phyloP scores from a whole-genome alignment of 2,329 filamentous ascomycete species.

The Colletotrichum euphorbiae region DNA sequence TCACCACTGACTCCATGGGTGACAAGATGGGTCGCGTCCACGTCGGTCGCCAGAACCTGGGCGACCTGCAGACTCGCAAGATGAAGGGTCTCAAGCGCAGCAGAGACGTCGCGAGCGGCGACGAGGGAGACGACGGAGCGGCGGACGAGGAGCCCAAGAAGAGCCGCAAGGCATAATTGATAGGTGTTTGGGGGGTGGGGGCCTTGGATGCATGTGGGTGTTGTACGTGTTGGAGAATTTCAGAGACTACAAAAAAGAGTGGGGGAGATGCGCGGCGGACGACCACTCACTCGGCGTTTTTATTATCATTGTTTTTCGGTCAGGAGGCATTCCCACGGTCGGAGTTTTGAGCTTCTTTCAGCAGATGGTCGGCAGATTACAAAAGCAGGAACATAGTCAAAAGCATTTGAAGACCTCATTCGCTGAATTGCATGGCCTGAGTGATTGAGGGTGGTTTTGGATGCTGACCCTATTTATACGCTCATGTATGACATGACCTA shows the following conservation, averaged over 20 bases:
- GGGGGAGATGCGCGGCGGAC: conserved; percentile 26
- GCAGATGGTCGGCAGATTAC: conserved; percentile 40
- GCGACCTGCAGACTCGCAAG: conserved; percentile 91
- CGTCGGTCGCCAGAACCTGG: conserved; percentile 88
- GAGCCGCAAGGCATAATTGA: conserved; percentile 37
- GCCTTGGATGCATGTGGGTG: not conserved
- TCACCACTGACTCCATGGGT: conserved; percentile 89
- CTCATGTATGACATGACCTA: no score
- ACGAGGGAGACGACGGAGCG: conserved; percentile 60
- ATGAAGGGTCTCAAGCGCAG: conserved; percentile 98
- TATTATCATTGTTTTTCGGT: conserved; percentile 31
- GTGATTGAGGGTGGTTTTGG: no score
- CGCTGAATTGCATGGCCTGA: not conserved
- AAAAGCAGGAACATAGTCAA: conserved; percentile 40
- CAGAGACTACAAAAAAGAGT: conserved; percentile 4
- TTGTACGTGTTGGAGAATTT: not conserved
- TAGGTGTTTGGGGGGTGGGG: not conserved
- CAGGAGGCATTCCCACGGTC: conserved; percentile 36
- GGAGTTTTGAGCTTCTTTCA: conserved; percentile 41
- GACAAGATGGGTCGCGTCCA: conserved; percentile 97
- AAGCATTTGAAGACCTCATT: conserved; percentile 26
- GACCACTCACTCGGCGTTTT: conserved; percentile 32
- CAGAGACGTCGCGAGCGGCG: conserved; percentile 69
- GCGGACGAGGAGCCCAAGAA: conserved; percentile 47
- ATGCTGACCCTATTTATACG: no score